Base-by-base conservation (phyloP, 1,139 yeast genomes). In the Blastobotrys apis region DNA sequence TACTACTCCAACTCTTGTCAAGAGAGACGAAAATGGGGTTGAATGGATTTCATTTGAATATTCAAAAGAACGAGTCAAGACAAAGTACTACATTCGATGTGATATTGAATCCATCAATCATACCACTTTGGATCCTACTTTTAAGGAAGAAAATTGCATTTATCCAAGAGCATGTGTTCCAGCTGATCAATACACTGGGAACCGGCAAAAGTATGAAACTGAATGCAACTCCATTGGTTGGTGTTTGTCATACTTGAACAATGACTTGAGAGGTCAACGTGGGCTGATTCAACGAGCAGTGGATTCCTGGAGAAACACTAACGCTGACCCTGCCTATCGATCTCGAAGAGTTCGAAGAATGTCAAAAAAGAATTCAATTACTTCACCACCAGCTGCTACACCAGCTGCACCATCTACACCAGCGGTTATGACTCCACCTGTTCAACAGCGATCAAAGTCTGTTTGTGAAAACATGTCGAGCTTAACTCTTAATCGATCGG, bases 241-340 rank as follows among this genome's bases (percentile, higher is more conserved):
- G 77, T 62, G 65, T 15, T 54, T 73, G 32, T 63, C 71, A 4
- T 63, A 59, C 54, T 55, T 64, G 27, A 73, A 73, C 51, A 72
- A 74, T 0, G 62, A 60, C 17, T 57, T 73, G 15, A 62, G 69
- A 21, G 59, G 58, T 38, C 68, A 68, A 37, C 62, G 75, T 27
- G 77, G 77, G 0, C 54, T 73, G 20, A 66, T 72, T 15, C 77
- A 73, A 53, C 62, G 77, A 31, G 77, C 77, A 1, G 77, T 73
- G 15, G 77, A 72, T 47, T 63, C 70, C 22, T 73, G 75, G 74
- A 61, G 77, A 51, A 72, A 72, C 54, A 65, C 73, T 3, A 65
- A 73, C 49, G 57, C 61, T 2, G 73, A 73, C 45, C 65, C 65
- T n/a, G 55, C 64, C 4, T 55, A 64, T 38, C 58, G 74, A 37